A percentile compares a stretch with the other conserved stretches of the same genome.
Evolutionary conservation across 2,329 filamentous ascomycete species (phyloP).

Genomic region (Hymenoscyphus occultus): DNA sequence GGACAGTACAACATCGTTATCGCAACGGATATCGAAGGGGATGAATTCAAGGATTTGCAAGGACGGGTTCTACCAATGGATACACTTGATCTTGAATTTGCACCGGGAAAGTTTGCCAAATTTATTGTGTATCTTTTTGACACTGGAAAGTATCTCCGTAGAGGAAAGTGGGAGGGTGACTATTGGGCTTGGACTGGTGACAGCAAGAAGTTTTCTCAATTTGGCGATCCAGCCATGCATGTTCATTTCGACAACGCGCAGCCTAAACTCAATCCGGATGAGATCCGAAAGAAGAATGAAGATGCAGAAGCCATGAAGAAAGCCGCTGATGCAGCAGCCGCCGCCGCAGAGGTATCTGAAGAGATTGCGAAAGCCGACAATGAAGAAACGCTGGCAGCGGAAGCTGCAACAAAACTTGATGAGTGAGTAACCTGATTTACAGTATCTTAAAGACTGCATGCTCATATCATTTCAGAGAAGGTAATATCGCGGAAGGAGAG

Average conservation of each 20-base stretch:
- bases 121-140: conserved; percentile 5
- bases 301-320: not conserved
- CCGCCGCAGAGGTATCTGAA: not conserved
- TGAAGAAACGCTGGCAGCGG: not conserved
- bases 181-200: not conserved
- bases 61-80: conserved; percentile 1
- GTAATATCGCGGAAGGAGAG: conserved; percentile 1
- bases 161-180: conserved; percentile 1
- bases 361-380: not conserved
- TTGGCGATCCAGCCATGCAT: not conserved
- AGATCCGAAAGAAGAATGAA: not conserved
- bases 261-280: conserved; percentile 3
- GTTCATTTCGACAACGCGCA: conserved; percentile 5
- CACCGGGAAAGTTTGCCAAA: conserved; percentile 1
- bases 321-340: not conserved
- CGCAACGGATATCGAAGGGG: not conserved
- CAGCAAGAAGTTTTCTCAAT: not conserved
- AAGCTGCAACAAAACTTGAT: conserved; percentile 1
- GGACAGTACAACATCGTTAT: conserved; percentile 5
- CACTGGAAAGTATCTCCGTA: conserved; percentile 1
- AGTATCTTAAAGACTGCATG: not conserved
- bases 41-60: not conserved
- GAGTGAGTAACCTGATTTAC: not conserved
- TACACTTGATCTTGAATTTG: not conserved
- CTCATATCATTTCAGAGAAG: not conserved